Evolutionary conservation across 768 basidiomycete genomes (phyloP).

Genomic region (Serendipita indica): DNA sequence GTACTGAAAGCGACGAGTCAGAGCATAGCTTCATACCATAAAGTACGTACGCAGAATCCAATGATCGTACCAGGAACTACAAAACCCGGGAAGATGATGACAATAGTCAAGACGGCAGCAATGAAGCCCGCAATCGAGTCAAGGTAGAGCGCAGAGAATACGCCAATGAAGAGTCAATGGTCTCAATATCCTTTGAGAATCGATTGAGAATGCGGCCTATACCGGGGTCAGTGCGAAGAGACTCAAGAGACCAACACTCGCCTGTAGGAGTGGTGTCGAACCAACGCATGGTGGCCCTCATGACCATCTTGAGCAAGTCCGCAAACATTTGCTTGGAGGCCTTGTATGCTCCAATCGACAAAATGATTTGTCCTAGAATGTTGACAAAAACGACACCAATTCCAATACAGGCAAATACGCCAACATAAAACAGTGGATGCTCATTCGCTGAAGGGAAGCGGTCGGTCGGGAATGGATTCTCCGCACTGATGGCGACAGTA

Average conservation of each 20-base stretch:
- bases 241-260: background rate
- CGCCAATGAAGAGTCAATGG: constrained; percentile 9
- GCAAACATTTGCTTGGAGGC: constrained; percentile 23
- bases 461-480: background rate
- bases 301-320: constrained; percentile 15
- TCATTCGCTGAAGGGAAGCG: constrained; percentile 16
- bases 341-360: constrained; percentile 34
- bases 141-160: constrained; percentile 8
- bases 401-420: constrained; percentile 16
- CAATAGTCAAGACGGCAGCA: constrained; percentile 27
- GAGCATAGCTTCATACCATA: background rate
- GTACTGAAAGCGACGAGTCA: background rate
- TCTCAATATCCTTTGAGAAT: constrained; percentile 23
- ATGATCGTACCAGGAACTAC: constrained; percentile 64
- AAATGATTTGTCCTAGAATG: constrained; percentile 12
- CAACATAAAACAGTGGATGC: constrained; percentile 19
- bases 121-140: constrained; percentile 16
- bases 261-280: constrained; percentile 18
- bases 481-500: background rate
- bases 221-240: background rate
- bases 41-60: constrained; percentile 32
- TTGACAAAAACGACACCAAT: constrained; percentile 15
- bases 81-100: constrained; percentile 65
- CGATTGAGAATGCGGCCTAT: constrained; percentile 18
- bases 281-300: constrained; percentile 18